phyloP scores from a whole-genome alignment of 352 stramenopile species.

The Thraustochytrium striatum region DNA sequence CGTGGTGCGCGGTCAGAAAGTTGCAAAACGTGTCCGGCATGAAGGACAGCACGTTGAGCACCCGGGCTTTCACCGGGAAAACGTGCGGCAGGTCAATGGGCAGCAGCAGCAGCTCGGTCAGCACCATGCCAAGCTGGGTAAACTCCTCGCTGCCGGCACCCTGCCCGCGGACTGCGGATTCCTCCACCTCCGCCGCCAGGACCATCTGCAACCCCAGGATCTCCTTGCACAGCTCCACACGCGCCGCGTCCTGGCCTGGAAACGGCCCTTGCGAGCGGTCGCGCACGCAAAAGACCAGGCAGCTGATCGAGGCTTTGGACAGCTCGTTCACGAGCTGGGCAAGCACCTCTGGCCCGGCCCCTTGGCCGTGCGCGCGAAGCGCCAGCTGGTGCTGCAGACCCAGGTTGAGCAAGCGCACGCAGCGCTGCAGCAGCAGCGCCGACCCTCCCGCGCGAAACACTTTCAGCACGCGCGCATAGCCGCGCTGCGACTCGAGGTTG shows the following conservation, averaged over 20 bases:
- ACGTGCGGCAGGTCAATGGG: neutral
- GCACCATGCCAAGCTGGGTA: conserved; percentile 25
- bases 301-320: neutral
- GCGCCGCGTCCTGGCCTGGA: neutral
- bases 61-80: conserved; percentile 7
- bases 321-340: neutral
- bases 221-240: conserved; percentile 17
- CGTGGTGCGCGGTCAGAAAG: conserved; percentile 40
- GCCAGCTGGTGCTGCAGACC: conserved; percentile 17
- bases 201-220: conserved; percentile 29
- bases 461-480: neutral
- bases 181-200: conserved; percentile 15
- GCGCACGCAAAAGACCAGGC: conserved; percentile 31
- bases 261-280: neutral
- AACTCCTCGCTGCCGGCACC: conserved; percentile 8
- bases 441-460: neutral
- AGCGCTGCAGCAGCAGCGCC: neutral
- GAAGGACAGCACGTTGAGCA: conserved; percentile 30
- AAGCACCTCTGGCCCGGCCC: neutral
- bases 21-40: conserved; percentile 31
- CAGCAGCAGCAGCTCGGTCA: conserved; percentile 27
- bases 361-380: neutral
- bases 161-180: neutral
- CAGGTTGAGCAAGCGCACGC: conserved; percentile 5
- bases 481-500: neutral